phyloP scores from a whole-genome alignment of 805 yeast species.

The Phaffomyces antillensis region DNA sequence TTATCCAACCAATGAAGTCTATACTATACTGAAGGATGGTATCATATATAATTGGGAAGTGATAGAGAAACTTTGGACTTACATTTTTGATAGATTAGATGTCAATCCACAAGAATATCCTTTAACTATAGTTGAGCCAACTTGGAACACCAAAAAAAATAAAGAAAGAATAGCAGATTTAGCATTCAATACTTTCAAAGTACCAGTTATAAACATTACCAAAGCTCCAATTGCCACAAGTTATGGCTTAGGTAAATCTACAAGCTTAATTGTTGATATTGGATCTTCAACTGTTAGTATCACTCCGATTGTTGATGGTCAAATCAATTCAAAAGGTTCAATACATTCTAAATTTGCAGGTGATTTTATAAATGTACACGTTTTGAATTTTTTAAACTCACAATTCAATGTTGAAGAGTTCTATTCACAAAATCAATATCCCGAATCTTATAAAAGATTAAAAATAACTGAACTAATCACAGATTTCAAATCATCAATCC shows the following conservation, averaged over 20 bases:
- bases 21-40: slow-evolving; percentile 58
- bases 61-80: slow-evolving; percentile 58
- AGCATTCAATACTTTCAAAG: slow-evolving; percentile 67
- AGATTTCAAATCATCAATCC: slow-evolving; percentile 41
- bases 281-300: slow-evolving; percentile 67
- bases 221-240: slow-evolving; percentile 73
- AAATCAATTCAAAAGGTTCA: slow-evolving; percentile 56
- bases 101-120: slow-evolving; percentile 58
- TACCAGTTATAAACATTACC: slow-evolving; percentile 71
- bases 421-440: slow-evolving; percentile 15
- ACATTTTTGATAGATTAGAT: slow-evolving; percentile 48
- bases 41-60: slow-evolving; percentile 68
- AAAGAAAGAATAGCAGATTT: slow-evolving; percentile 54
- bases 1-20: slow-evolving; percentile 26
- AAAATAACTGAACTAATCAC: slow-evolving; percentile 35
- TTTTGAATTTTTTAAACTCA: slow-evolving; percentile 39
- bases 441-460: slow-evolving; percentile 31
- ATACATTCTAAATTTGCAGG: slow-evolving; percentile 75
- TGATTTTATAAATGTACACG: slow-evolving; percentile 67
- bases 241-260: slow-evolving; percentile 70
- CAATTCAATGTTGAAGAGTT: slow-evolving; percentile 20
- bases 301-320: slow-evolving; percentile 74
- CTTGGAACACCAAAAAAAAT: slow-evolving; percentile 61
- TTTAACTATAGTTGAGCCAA: slow-evolving; percentile 52
- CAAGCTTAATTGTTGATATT: slow-evolving; percentile 74